Conservation (phyloP, 345 rosid species). For the Populus ilicifolia region DNA sequence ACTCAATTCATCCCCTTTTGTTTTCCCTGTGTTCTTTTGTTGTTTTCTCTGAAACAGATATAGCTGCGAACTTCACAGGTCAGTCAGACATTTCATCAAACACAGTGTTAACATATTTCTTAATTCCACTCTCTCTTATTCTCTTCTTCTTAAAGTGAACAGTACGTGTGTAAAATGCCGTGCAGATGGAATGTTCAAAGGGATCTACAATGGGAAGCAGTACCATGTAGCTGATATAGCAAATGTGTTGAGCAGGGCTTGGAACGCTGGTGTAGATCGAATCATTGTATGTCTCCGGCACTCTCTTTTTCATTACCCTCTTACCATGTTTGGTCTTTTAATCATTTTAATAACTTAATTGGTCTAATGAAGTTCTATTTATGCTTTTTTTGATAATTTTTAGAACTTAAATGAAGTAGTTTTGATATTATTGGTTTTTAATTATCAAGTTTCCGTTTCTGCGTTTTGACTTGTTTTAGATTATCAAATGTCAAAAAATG, state of each 20-base stretch:
- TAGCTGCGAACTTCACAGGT: conserved; percentile 97
- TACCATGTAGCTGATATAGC: conserved; percentile 69
- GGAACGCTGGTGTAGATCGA: conserved; percentile 92
- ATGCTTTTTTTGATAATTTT: too few relatives aligned
- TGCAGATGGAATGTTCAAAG: conserved; percentile 95
- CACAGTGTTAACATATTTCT: conserved; percentile 9
- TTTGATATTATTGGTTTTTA: not conserved
- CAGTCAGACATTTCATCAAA: conserved; percentile 56
- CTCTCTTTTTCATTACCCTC: not conserved
- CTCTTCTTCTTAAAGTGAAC: not conserved
- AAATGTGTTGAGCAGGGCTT: conserved; percentile 73
- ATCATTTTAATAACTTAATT: not conserved
- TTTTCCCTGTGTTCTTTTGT: not conserved
- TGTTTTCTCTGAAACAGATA: conserved; percentile 45
- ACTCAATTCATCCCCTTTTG: not conserved
- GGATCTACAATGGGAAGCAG: conserved; percentile 83
- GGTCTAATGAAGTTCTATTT: not conserved
- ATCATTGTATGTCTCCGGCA: conserved; percentile 53
- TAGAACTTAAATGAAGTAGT: not conserved
- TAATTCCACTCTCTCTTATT: not conserved
- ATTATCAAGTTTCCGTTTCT: not conserved
- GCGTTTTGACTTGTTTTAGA: not conserved
- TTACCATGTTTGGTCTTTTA: not conserved
- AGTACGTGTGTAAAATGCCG: not conserved
- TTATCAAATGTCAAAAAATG: not conserved